These are phyloP conservation scores for Populus hybrid DNA, from an alignment of 441 rosid genomes.

Conservation along the genomic window DNA sequence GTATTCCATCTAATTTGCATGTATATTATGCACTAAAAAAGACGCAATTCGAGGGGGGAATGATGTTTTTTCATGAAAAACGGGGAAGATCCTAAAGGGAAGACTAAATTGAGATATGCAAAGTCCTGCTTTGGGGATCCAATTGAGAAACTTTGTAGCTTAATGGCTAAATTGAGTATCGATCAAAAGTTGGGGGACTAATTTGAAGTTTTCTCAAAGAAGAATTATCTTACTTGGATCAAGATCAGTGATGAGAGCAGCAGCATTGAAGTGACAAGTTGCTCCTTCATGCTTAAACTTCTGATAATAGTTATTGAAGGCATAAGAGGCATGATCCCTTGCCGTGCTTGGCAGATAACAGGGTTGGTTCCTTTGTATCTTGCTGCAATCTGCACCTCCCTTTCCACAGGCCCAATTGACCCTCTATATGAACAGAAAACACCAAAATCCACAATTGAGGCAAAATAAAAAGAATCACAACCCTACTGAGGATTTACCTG, in stretches of 20 bases:
- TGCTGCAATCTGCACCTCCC: conserved; percentile 56
- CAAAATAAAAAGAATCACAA: no score
- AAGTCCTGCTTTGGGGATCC: neutral
- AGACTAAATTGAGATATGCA: neutral
- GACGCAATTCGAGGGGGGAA: no score
- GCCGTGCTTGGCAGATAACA: conserved; percentile 44
- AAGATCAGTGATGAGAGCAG: conserved; percentile 57
- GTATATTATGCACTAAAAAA: no score
- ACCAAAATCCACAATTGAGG: no score
- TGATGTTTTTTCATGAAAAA: neutral
- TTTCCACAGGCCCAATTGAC: conserved; percentile 58
- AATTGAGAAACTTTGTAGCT: neutral
- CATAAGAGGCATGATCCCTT: conserved; percentile 51
- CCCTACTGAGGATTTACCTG: conserved; percentile 24
- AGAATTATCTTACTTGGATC: conserved; percentile 50
- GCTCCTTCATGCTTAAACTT: conserved; percentile 55
- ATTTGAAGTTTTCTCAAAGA: neutral
- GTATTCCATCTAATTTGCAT: neutral
- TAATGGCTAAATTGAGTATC: neutral
- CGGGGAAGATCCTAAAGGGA: neutral
- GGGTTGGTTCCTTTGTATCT: conserved; percentile 33
- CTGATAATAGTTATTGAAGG: conserved; percentile 56
- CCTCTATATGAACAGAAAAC: conserved; percentile 18
- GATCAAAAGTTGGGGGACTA: neutral
- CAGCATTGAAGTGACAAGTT: conserved; percentile 54